Percentiles rank a stretch among this genome's conserved stretches.
These are phyloP conservation scores for Balamuthia mandrillaris DNA, from an alignment of 208 protist genomes.

Conservation along the genomic window DNA sequence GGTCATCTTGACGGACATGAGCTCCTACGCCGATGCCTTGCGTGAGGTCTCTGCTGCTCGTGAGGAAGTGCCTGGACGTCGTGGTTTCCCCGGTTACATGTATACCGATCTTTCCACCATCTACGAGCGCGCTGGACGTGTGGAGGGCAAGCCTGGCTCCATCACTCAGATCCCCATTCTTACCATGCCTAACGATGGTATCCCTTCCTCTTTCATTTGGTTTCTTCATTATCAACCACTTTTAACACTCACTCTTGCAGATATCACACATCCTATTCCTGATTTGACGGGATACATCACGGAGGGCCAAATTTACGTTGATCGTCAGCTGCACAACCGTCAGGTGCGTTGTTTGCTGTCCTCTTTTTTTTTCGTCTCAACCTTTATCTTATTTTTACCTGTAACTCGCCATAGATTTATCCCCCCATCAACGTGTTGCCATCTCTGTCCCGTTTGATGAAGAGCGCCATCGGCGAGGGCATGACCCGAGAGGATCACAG, in stretches of 20 bases:
- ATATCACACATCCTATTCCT: constrained; percentile 99
- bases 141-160: constrained; percentile 95
- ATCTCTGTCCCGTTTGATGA: constrained; percentile 99
- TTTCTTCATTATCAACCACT: background rate
- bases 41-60: constrained; percentile 99
- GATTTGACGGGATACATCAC: constrained; percentile 99
- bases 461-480: constrained; percentile 98
- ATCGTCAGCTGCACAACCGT: constrained; percentile 98
- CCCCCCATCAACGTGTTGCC: constrained; percentile 99
- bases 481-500: constrained; percentile 98
- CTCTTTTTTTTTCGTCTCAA: no score
- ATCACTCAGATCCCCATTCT: constrained; percentile 99
- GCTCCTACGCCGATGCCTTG: constrained; percentile 99
- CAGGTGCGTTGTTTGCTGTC: constrained; percentile 43
- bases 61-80: constrained; percentile 99
- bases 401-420: no score
- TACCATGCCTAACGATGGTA: constrained; percentile 98
- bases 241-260: constrained; percentile 58
- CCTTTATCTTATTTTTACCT: no score
- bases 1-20: constrained; percentile 99
- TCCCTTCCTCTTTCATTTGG: no score
- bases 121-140: constrained; percentile 99
- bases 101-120: constrained; percentile 99
- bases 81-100: constrained; percentile 99
- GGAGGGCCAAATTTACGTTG: constrained; percentile 99